phyloP scores from a whole-genome alignment of 1,284 basidiomycete genomes.

The Hypsizygus ulmarius region DNA sequence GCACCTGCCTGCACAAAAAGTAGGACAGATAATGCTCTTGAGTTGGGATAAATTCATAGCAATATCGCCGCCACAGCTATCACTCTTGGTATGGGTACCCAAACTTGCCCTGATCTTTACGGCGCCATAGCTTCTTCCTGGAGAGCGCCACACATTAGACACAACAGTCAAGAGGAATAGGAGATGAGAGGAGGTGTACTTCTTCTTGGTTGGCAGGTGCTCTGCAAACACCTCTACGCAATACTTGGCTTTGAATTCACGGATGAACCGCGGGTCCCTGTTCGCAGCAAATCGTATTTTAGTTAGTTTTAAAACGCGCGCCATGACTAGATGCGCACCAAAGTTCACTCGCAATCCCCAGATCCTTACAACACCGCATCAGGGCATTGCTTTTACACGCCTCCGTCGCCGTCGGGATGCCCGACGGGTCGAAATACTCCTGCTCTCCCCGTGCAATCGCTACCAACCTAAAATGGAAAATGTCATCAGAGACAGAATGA shows the following conservation, averaged over 20 bases:
- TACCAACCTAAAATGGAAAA: constrained; percentile 70
- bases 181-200: constrained; percentile 58
- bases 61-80: constrained; percentile 5
- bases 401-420: constrained; percentile 92
- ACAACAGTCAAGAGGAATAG: not conserved
- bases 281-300: not conserved
- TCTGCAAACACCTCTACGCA: constrained; percentile 88
- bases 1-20: no score
- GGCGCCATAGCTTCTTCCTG: constrained; percentile 89
- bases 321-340: constrained; percentile 56
- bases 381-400: constrained; percentile 96
- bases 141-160: constrained; percentile 11
- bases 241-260: constrained; percentile 85
- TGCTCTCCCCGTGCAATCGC: constrained; percentile 94
- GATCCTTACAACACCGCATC: constrained; percentile 97
- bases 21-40: no score
- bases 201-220: constrained; percentile 81
- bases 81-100: constrained; percentile 86
- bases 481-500: not conserved
- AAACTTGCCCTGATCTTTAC: constrained; percentile 83
- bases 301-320: not conserved
- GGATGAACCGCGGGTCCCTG: constrained; percentile 95
- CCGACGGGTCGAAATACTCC: constrained; percentile 92
- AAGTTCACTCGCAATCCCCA: constrained; percentile 94
- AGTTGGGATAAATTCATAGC: not conserved